Conservation (phyloP, 305 asterid genomes). For the Fraxinus velutina region DNA sequence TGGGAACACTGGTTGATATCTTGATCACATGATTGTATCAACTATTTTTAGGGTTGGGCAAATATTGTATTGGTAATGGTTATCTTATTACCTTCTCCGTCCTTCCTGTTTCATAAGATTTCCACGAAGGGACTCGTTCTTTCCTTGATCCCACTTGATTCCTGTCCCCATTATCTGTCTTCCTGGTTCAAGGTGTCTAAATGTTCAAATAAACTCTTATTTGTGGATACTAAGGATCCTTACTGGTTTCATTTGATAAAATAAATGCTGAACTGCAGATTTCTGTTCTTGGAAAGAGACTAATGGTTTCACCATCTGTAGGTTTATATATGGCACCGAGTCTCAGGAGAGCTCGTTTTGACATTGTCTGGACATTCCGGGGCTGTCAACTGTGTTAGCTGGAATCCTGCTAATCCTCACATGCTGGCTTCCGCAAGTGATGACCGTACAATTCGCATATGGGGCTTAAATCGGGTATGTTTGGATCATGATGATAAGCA, state of each 20-base stretch:
- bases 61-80: not conserved
- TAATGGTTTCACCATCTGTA: constrained; percentile 13
- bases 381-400: constrained; percentile 79
- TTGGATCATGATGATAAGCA: constrained; percentile 37
- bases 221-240: not conserved
- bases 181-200: not conserved
- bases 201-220: not conserved
- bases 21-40: not conserved
- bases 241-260: not conserved
- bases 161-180: not conserved
- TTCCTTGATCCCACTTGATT: not conserved
- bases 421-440: constrained; percentile 94
- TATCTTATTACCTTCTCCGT: not conserved
- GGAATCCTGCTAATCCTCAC: constrained; percentile 81
- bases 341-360: constrained; percentile 48
- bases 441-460: constrained; percentile 75
- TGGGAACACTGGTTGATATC: not conserved
- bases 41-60: not conserved
- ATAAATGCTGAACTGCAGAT: not conserved
- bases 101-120: not conserved
- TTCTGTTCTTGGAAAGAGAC: not conserved
- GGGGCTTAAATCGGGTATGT: constrained; percentile 64
- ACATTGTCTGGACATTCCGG: constrained; percentile 63
- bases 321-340: constrained; percentile 74
- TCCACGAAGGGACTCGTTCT: not conserved